These are phyloP conservation scores for Pseudogymnoascus sp. DNA, from an alignment of 2,329 filamentous ascomycete genomes.

Conservation along the genomic window DNA sequence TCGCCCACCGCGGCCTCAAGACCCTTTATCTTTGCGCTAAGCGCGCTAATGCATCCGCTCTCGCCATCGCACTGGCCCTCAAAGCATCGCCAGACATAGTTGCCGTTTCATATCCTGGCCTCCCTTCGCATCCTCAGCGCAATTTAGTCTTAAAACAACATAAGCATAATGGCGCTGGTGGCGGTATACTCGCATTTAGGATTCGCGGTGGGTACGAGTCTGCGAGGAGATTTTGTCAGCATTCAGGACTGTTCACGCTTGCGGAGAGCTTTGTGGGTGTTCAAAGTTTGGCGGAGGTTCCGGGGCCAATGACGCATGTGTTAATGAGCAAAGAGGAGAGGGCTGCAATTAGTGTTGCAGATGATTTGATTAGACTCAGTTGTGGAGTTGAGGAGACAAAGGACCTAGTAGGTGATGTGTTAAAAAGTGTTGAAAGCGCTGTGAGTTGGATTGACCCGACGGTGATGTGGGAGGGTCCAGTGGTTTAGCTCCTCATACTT, in stretches of 20 bases:
- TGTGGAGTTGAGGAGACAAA: slow-evolving; percentile 88
- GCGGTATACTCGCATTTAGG: slow-evolving; percentile 96
- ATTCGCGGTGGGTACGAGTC: slow-evolving; percentile 78
- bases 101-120: slow-evolving; percentile 89
- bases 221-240: slow-evolving; percentile 86
- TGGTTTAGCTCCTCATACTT: too few species aligned
- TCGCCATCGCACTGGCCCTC: slow-evolving; percentile 65
- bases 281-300: slow-evolving; percentile 85
- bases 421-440: slow-evolving; percentile 74
- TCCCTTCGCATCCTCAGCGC: slow-evolving; percentile 79
- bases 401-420: slow-evolving; percentile 73
- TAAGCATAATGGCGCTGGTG: slow-evolving; percentile 76
- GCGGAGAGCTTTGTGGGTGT: slow-evolving; percentile 90
- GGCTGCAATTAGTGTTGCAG: slow-evolving; percentile 87
- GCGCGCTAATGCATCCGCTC: slow-evolving; percentile 76
- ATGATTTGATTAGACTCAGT: slow-evolving; percentile 87
- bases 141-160: slow-evolving; percentile 83
- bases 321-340: slow-evolving; percentile 86
- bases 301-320: slow-evolving; percentile 92
- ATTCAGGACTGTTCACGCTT: slow-evolving; percentile 82
- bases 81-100: slow-evolving; percentile 75
- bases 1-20: slow-evolving; percentile 93
- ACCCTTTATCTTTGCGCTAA: slow-evolving; percentile 88
- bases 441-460: slow-evolving; percentile 33
- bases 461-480: too few species aligned